Conservation (phyloP, 192 early-diverging fungal genomes). For the Dissophora globulifera region DNA sequence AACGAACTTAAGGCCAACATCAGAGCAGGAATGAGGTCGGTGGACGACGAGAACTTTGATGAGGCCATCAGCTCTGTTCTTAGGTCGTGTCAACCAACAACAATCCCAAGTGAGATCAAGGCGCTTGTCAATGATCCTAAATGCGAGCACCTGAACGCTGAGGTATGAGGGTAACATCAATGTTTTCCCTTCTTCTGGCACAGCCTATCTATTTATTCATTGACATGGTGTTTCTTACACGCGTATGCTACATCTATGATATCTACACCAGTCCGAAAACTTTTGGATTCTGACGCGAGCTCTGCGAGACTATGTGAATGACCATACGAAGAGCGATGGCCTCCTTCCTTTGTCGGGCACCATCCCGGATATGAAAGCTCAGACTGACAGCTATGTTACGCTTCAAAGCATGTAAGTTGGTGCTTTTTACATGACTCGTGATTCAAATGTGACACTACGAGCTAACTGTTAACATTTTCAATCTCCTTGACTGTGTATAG, state of each 20-base stretch:
- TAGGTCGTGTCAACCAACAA: slow-evolving; percentile 68
- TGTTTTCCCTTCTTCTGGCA: no score
- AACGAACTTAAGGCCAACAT: slow-evolving; percentile 76
- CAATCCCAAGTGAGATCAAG: slow-evolving; percentile 59
- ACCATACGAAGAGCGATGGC: slow-evolving; percentile 69
- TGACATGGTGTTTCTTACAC: no score
- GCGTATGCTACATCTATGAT: no score
- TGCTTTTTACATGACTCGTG: no score
- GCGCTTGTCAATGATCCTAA: slow-evolving; percentile 66
- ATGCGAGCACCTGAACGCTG: slow-evolving; percentile 59
- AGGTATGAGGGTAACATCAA: no score
- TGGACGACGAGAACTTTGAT: slow-evolving; percentile 89
- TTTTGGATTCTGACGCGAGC: slow-evolving; percentile 93
- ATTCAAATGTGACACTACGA: no score
- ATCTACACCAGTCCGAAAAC: slow-evolving; percentile 59
- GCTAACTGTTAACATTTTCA: no score
- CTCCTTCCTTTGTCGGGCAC: slow-evolving; percentile 84
- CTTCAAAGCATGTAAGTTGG: slow-evolving; percentile 90
- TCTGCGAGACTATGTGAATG: slow-evolving; percentile 79
- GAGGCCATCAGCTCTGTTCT: slow-evolving; percentile 80
- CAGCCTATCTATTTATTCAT: no score
- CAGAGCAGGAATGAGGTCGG: slow-evolving; percentile 60
- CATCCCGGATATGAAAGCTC: slow-evolving; percentile 98
- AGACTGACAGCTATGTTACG: slow-evolving; percentile 86
- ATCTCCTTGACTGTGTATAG: slow-evolving; percentile 36